Evolutionary conservation across 2,329 filamentous ascomycete species (phyloP).

Genomic region (Aspergillus awamori): DNA sequence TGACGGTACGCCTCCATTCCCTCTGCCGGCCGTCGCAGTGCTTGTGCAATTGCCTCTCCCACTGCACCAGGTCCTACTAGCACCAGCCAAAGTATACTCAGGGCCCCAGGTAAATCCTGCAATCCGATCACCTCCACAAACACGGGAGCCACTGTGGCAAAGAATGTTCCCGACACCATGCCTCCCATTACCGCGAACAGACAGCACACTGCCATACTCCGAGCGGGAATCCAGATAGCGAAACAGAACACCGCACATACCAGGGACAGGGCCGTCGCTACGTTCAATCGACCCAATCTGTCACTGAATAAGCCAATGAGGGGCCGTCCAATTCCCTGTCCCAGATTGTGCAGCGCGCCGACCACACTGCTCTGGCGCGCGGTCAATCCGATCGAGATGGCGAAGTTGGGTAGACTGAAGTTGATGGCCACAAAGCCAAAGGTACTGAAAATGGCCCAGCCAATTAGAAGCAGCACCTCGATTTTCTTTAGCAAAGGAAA

Average conservation of each 20-base stretch:
- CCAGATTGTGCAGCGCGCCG: conserved; percentile 62
- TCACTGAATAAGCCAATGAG: conserved; percentile 63
- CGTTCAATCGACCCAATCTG: conserved; percentile 60
- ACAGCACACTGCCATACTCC: conserved; percentile 45
- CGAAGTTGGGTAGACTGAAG: conserved; percentile 65
- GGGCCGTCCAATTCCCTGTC: conserved; percentile 57
- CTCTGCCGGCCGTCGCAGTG: conserved; percentile 46
- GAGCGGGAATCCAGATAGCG: conserved; percentile 52
- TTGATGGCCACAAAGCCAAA: conserved; percentile 65
- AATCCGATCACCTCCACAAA: conserved; percentile 60
- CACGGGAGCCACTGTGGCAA: conserved; percentile 56
- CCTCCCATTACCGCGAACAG: conserved; percentile 51
- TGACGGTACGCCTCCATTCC: neutral
- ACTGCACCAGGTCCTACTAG: conserved; percentile 50
- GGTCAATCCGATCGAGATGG: conserved; percentile 57
- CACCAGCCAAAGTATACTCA: conserved; percentile 59
- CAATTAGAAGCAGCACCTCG: neutral
- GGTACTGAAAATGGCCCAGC: conserved; percentile 49
- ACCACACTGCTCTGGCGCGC: conserved; percentile 59
- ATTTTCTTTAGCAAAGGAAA: neutral
- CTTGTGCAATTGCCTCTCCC: conserved; percentile 56
- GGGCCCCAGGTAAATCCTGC: conserved; percentile 51
- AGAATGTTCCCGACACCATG: conserved; percentile 52
- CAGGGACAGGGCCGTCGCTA: conserved; percentile 43
- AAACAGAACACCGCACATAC: conserved; percentile 21